Conservation (phyloP, 148 eudicot species). For the Camellia sinensis region DNA sequence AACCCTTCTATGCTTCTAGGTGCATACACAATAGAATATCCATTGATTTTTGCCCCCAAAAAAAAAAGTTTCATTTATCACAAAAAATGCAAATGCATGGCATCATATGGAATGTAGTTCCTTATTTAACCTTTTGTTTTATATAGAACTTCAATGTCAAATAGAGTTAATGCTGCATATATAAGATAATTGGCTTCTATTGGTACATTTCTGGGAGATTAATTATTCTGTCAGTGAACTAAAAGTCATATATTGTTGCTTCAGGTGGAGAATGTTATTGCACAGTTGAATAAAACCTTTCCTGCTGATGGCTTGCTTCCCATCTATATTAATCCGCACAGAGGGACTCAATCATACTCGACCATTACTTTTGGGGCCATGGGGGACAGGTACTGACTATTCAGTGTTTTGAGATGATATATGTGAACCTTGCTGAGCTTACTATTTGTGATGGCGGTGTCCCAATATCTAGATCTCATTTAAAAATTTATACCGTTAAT, state of each 20-base stretch:
- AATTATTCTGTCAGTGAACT: neutral
- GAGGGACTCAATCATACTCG: constrained; percentile 61
- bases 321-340: constrained; percentile 77
- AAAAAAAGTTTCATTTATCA: neutral
- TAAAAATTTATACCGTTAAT: constrained; percentile 3
- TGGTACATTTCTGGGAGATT: neutral
- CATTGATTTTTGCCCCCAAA: neutral
- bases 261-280: constrained; percentile 85
- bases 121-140: neutral
- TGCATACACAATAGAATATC: neutral
- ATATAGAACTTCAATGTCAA: constrained; percentile 1
- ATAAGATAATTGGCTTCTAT: neutral
- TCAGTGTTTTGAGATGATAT: constrained; percentile 10
- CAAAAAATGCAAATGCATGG: neutral
- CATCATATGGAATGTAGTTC: constrained; percentile 2
- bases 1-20: neutral
- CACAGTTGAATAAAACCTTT: constrained; percentile 76
- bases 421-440: constrained; percentile 14
- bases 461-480: neutral
- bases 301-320: constrained; percentile 92
- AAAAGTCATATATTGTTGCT: constrained; percentile 13
- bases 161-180: neutral
- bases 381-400: constrained; percentile 83
- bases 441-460: neutral
- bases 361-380: constrained; percentile 98